Evolutionary conservation across 208 protist genomes (phyloP), one percentile per base, ranked within the genome.

Genomic region (Leishmania tropica): DNA sequence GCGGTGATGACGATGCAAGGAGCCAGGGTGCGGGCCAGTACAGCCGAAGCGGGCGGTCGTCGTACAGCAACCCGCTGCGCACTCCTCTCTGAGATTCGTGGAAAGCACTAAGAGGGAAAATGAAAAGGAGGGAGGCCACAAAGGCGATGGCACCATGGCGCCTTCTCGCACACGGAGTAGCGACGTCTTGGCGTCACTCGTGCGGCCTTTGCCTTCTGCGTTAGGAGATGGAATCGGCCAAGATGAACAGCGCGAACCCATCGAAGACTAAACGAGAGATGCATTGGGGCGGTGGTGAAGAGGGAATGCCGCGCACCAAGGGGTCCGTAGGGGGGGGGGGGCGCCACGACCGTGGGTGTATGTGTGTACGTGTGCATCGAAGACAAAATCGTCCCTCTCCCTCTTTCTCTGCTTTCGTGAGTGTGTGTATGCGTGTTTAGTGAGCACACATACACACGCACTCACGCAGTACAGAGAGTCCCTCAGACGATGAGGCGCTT

Each of bases 1-100:
- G 42, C 53, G 71, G 28, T 51, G 80, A 78, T 24, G 81, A 81
- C 4, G 81, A 85, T 17, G 37, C 35, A 15, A 47, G n/a, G 35
- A 45, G 72, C 51, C n/a, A 60, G 2, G 72, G 10, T 19, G n/a
- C 7, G 17, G 28, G 67, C 24, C 37, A 62, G 42, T 21, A 0
- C 58, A 70, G 81, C 71, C 48, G 47, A 42, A 72, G 70, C 21
- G 48, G 11, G 1, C 47, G 11, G 28, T 70, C 76, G 2, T 42
- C 62, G 3, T 17, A 1, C 3, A 65, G 1, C 48, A 81, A 81
- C 71, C 81, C 81, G 28, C 81, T 85, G 45, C 68, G 71, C 48
- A 64, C 31, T 35, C 75, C 76, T 37, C 71, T 37, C 24, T 37
- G 73, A 56, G 60, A 24, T 24, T 37, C 2, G 11, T 35, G 60